phyloP scores from a whole-genome alignment of 257 asterid species.

The Fraxinus quadrangulata region DNA sequence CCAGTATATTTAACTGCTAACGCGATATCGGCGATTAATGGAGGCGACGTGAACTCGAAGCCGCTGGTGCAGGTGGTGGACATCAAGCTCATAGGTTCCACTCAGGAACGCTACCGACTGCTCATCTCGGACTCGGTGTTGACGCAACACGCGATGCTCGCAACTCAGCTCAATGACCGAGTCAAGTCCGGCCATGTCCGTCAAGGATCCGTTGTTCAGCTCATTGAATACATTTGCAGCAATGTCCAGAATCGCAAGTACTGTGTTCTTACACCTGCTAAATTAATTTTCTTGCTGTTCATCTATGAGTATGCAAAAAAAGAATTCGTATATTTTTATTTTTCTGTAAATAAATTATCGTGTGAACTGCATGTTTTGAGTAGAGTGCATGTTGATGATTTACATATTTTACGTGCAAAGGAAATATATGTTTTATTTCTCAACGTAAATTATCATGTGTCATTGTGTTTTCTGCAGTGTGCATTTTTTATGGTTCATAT shows the following conservation, averaged over 20 bases:
- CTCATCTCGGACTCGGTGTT: slow-evolving; percentile 72
- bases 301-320: neutral
- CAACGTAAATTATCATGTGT: too few species aligned
- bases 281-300: neutral
- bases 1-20: slow-evolving; percentile 72
- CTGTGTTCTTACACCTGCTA: slow-evolving; percentile 6
- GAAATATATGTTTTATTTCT: neutral
- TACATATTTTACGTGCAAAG: neutral
- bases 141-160: slow-evolving; percentile 87
- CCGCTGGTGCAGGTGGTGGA: slow-evolving; percentile 95
- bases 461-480: neutral
- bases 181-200: slow-evolving; percentile 66
- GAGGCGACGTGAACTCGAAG: slow-evolving; percentile 83
- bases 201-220: slow-evolving; percentile 85
- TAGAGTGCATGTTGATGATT: neutral
- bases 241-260: slow-evolving; percentile 80
- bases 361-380: neutral
- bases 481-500: neutral
- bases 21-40: slow-evolving; percentile 68
- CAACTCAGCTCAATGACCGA: slow-evolving; percentile 84
- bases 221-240: slow-evolving; percentile 81
- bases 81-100: slow-evolving; percentile 63
- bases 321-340: neutral
- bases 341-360: neutral
- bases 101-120: slow-evolving; percentile 81